phyloP scores from a whole-genome alignment of 495 filamentous ascomycete species.

The Talaromyces nanjingensis region DNA sequence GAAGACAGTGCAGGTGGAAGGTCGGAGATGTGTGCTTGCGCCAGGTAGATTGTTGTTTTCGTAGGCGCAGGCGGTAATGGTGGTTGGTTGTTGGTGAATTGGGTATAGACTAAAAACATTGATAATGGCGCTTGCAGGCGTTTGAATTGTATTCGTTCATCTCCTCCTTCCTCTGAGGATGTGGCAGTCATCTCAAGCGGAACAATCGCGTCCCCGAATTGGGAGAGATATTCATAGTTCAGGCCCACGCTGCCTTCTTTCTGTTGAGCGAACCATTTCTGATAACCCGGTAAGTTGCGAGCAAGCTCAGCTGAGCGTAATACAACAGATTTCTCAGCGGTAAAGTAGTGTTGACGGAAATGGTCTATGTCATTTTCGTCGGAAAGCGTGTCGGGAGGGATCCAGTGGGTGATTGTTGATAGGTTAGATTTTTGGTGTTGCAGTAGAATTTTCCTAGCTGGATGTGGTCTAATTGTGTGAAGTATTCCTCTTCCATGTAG shows the following conservation, averaged over 20 bases:
- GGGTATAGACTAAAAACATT: slow-evolving; percentile 51
- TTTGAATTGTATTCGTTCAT: slow-evolving; percentile 31
- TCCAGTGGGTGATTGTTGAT: too few species aligned
- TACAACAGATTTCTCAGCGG: slow-evolving; percentile 36
- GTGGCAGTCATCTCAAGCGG: slow-evolving; percentile 49
- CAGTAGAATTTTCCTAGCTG: too few species aligned
- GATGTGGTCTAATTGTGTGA: too few species aligned
- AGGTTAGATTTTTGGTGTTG: too few species aligned
- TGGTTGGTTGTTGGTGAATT: slow-evolving; percentile 19
- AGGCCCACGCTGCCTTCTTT: slow-evolving; percentile 19
- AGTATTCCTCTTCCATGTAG: too few species aligned
- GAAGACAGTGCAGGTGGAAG: slow-evolving; percentile 53
- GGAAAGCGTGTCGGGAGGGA: neutral
- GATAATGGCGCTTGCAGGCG: slow-evolving; percentile 50
- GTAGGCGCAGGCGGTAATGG: too few species aligned
- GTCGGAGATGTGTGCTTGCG: slow-evolving; percentile 64
- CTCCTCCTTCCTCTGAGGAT: neutral
- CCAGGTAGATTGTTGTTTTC: slow-evolving; percentile 60
- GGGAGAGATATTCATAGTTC: slow-evolving; percentile 42
- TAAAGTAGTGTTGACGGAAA: slow-evolving; percentile 45
- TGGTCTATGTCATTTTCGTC: slow-evolving; percentile 24
- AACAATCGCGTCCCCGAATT: slow-evolving; percentile 42
- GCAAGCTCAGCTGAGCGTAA: slow-evolving; percentile 38
- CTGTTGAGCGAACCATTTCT: slow-evolving; percentile 43
- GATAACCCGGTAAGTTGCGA: slow-evolving; percentile 38